Evolutionary conservation across 768 basidiomycete genomes (phyloP).

Genomic region (Tephrocybe sp.): DNA sequence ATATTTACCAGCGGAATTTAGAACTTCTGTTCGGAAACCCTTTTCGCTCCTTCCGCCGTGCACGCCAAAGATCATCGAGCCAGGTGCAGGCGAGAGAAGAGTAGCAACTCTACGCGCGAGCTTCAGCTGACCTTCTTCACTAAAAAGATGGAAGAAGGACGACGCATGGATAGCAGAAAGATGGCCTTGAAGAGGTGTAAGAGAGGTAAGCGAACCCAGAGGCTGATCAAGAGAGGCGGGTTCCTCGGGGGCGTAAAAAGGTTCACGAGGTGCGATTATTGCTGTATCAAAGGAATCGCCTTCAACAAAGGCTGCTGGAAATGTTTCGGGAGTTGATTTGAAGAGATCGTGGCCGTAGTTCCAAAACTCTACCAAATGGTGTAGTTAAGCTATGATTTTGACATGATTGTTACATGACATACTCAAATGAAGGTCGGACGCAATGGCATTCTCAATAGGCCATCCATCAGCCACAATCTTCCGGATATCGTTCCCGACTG

Average conservation of each 20-base stretch:
- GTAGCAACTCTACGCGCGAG: conserved; percentile 42
- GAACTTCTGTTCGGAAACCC: conserved; percentile 18
- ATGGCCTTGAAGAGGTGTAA: conserved; percentile 38
- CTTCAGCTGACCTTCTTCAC: conserved; percentile 34
- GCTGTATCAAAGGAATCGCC: conserved; percentile 54
- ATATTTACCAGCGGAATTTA: conserved; percentile 10
- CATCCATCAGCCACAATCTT: conserved; percentile 25
- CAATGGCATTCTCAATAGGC: conserved; percentile 21
- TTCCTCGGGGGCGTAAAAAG: conserved; percentile 17
- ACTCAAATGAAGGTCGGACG: conserved; percentile 24
- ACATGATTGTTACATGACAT: neutral
- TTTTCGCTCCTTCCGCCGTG: conserved; percentile 29
- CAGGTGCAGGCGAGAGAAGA: conserved; percentile 39
- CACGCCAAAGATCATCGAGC: conserved; percentile 46
- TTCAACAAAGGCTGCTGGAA: conserved; percentile 53
- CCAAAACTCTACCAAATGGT: conserved; percentile 54
- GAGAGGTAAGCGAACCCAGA: conserved; percentile 18
- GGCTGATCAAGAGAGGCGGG: conserved; percentile 18
- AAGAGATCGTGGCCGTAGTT: conserved; percentile 63
- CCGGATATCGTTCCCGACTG: conserved; percentile 26
- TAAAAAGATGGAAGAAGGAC: conserved; percentile 56
- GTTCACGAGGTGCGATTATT: conserved; percentile 35
- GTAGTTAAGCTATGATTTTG: neutral
- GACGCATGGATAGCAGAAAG: conserved; percentile 49
- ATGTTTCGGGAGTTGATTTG: conserved; percentile 47